A percentile compares a stretch with the other conserved stretches of the same genome.
Evolutionary conservation across 2,329 filamentous ascomycete genomes (phyloP).

Genomic region (Cadophora malorum): DNA sequence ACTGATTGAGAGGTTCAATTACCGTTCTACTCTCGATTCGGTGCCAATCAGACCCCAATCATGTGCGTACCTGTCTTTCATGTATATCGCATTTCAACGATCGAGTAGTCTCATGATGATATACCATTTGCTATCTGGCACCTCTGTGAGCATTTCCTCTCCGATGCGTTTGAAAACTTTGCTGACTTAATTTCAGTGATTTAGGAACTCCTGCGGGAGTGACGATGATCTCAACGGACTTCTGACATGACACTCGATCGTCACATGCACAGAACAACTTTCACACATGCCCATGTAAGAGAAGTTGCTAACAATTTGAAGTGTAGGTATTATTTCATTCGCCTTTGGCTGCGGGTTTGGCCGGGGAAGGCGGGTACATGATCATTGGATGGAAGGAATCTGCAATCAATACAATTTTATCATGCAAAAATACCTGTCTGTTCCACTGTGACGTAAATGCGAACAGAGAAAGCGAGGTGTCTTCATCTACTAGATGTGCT

Average conservation of each 20-base stretch:
- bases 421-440: background rate
- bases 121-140: too few relatives aligned
- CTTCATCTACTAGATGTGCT: too few relatives aligned
- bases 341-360: background rate
- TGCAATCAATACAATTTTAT: background rate
- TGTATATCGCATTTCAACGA: too few relatives aligned
- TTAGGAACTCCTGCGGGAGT: constrained; percentile 35
- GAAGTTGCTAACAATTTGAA: constrained; percentile 23
- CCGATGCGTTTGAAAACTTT: too few relatives aligned
- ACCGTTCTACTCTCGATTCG: too few relatives aligned
- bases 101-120: too few relatives aligned
- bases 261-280: constrained; percentile 6
- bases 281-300: background rate
- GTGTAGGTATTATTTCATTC: constrained; percentile 3
- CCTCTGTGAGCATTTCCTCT: too few relatives aligned
- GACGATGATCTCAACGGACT: constrained; percentile 40
- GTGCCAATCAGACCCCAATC: too few relatives aligned
- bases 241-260: constrained; percentile 35
- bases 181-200: too few relatives aligned
- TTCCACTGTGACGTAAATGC: background rate
- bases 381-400: background rate
- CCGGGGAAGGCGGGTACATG: background rate
- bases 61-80: too few relatives aligned
- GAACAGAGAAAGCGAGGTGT: too few relatives aligned
- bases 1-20: too few relatives aligned